Evolutionary conservation across 768 basidiomycete species (phyloP), one percentile per base, ranked within the genome.

Genomic region (Mycena latifolia): DNA sequence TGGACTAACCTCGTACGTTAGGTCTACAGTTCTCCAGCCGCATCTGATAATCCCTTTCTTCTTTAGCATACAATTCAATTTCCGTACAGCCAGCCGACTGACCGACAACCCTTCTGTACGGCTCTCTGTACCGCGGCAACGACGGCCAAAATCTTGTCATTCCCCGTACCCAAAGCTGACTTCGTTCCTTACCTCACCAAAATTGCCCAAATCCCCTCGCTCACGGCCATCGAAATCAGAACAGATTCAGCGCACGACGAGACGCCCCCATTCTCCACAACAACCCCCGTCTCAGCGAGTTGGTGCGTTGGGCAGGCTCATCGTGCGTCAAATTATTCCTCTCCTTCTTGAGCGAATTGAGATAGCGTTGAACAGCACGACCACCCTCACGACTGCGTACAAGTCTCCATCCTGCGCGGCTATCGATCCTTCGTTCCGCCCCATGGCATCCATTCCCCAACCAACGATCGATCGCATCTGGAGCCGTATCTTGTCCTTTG

Each of bases 401-500:
- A 11, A 61, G 17, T 8, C 41, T n/a, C 3, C 9, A 18, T 0
- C 24, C 29, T 45, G 39, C 41, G 7, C 7, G 17, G 31, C 31
- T 2, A 52, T 1, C 7, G 43, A 61, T 22, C 50, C 60, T 1
- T 33, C 31, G 0, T 61, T 61, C 37, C 39, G 50, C 12, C 59
- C 59, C n/a, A 14, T 61, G 39, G n/a, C n/a, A 8, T 52, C 59
- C 7, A 33, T 28, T 2, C 17, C 59, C 12, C 50, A 24, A 18
- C 20, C 20, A 1, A 33, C 22, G 28, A n/a, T 27, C 17, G 60
- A 61, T 1, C 41, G 24, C 4, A 45, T 61, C 18, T 61, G 60
- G 60, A 24, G 41, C 18, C 60, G 60, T 12, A 53, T 61, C 29
- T 29, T 61, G 15, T 61, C 54, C 52, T 61, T 61, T 6, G 60